phyloP scores from a whole-genome alignment of 768 basidiomycete genomes.

The Russula vinacea region DNA sequence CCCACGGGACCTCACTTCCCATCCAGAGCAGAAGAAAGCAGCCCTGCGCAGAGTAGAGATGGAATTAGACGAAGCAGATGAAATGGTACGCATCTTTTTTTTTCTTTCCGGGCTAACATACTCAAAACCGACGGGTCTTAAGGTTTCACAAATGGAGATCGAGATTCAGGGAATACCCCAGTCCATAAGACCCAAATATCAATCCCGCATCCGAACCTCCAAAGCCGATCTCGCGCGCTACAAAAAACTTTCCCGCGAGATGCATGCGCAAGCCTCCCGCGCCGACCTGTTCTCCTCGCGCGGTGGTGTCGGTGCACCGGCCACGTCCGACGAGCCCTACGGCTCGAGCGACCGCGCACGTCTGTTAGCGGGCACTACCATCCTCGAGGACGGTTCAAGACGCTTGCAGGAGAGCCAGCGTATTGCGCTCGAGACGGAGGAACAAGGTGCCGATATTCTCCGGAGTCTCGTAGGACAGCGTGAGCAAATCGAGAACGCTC shows the following conservation, averaged over 20 bases:
- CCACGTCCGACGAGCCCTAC: constrained; percentile 80
- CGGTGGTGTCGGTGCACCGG: constrained; percentile 34
- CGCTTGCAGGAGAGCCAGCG: constrained; percentile 88
- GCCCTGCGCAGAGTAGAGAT: constrained; percentile 82
- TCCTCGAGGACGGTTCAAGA: constrained; percentile 80
- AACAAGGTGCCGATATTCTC: constrained; percentile 90
- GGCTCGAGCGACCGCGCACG: constrained; percentile 70
- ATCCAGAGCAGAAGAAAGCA: constrained; percentile 74
- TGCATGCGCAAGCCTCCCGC: constrained; percentile 66
- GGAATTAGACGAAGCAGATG: constrained; percentile 97
- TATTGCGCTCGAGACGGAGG: constrained; percentile 93
- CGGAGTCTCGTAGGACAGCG: constrained; percentile 79
- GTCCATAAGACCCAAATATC: constrained; percentile 74
- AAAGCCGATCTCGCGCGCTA: constrained; percentile 71
- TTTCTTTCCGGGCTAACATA: not conserved
- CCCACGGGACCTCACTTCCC: not conserved
- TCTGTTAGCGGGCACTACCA: constrained; percentile 70
- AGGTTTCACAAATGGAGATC: constrained; percentile 99
- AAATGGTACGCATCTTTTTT: constrained; percentile 64
- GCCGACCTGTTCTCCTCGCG: constrained; percentile 60
- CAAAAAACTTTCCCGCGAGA: constrained; percentile 79
- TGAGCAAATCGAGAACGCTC: constrained; percentile 91
- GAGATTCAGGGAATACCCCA: constrained; percentile 94
- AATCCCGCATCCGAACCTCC: constrained; percentile 66
- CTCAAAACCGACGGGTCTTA: not conserved